These are phyloP conservation scores for Mychonastes homosphaera DNA, from an alignment of 139 green algal species.

Conservation along the genomic window DNA sequence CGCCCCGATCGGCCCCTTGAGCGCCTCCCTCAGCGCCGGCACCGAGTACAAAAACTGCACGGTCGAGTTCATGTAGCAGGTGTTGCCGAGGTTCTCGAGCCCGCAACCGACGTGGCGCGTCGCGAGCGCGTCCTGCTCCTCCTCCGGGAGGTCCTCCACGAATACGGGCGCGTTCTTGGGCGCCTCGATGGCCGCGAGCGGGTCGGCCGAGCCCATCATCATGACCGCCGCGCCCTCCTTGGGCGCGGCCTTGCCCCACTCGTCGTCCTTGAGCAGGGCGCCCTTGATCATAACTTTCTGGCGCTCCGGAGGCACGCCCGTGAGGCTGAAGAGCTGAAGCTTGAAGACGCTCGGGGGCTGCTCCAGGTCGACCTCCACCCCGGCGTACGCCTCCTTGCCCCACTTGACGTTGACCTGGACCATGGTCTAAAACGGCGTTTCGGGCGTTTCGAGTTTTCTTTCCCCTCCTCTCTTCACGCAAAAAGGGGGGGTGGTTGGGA, in stretches of 20 bases:
- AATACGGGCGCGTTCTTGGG: constrained; percentile 63
- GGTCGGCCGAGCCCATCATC: constrained; percentile 93
- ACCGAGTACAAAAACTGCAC: constrained; percentile 80
- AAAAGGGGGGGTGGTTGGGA: no score
- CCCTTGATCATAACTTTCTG: constrained; percentile 98
- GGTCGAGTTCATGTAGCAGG: constrained; percentile 94
- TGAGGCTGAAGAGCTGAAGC: constrained; percentile 89
- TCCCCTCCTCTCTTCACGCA: no score
- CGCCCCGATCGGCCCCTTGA: no score
- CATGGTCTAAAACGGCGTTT: no score
- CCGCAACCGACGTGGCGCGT: constrained; percentile 61
- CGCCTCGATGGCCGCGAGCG: constrained; percentile 44
- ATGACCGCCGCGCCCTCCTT: constrained; percentile 84
- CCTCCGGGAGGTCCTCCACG: constrained; percentile 87
- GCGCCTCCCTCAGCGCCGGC: constrained; percentile 46
- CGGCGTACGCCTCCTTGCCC: constrained; percentile 76
- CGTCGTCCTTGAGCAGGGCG: constrained; percentile 85
- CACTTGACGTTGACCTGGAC: constrained; percentile 88
- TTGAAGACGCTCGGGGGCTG: constrained; percentile 84
- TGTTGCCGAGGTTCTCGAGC: constrained; percentile 89
- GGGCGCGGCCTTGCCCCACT: constrained; percentile 67
- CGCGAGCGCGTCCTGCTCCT: constrained; percentile 52
- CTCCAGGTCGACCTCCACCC: constrained; percentile 75
- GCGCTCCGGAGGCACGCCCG: constrained; percentile 79
- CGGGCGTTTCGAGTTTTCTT: no score